phyloP scores from a whole-genome alignment of 83 land plant genomes.

The Picea mariana region DNA sequence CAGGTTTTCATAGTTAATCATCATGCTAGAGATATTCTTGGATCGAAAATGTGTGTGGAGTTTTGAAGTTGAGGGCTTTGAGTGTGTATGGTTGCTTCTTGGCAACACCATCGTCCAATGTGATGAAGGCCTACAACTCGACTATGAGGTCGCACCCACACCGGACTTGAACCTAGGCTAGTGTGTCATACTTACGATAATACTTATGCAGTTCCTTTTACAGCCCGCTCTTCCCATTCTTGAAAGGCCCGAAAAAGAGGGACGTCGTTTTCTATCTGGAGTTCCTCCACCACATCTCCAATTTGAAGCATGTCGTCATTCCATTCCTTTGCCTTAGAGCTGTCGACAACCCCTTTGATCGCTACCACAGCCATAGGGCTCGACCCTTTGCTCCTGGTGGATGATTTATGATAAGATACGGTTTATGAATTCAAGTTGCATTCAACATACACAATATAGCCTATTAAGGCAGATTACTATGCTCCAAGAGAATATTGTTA shows the following conservation, averaged over 20 bases:
- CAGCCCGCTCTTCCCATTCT: constrained; percentile 57
- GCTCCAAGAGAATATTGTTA: too few species aligned
- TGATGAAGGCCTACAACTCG: constrained; percentile 64
- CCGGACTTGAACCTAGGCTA: constrained; percentile 50
- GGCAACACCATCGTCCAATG: constrained; percentile 26
- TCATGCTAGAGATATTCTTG: too few species aligned
- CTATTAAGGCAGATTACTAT: too few species aligned
- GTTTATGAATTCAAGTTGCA: too few species aligned
- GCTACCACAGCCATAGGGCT: constrained; percentile 34
- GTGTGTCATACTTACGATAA: constrained; percentile 49
- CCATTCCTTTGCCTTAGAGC: constrained; percentile 76
- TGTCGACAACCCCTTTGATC: constrained; percentile 56
- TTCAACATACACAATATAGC: too few species aligned
- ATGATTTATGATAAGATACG: too few species aligned
- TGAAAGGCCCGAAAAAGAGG: constrained; percentile 39
- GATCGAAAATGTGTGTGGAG: too few species aligned
- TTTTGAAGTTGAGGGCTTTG: constrained; percentile 30
- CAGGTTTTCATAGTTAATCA: too few species aligned
- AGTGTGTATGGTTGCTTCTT: constrained; percentile 33
- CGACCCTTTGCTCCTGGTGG: not conserved
- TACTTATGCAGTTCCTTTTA: constrained; percentile 53
- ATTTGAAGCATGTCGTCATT: constrained; percentile 56
- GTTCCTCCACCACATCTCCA: constrained; percentile 70
- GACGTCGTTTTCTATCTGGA: constrained; percentile 32
- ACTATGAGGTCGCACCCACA: constrained; percentile 37